These are phyloP conservation scores for Colletotrichum sojae DNA, from an alignment of 2,329 filamentous ascomycete species.

Conservation along the genomic window DNA sequence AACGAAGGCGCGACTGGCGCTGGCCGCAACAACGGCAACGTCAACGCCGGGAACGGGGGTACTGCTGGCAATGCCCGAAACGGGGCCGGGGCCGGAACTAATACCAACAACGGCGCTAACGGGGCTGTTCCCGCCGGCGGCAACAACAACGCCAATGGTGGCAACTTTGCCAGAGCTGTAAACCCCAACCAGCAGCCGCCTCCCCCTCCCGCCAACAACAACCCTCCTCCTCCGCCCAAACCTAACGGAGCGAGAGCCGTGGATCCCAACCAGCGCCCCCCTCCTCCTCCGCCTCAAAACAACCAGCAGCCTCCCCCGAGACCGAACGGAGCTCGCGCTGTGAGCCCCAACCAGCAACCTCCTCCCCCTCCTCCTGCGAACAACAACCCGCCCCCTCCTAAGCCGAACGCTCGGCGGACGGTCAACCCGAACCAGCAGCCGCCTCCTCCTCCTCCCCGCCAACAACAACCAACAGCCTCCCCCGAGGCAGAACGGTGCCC, in stretches of 20 bases:
- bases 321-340: background rate
- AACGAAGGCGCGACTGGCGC: background rate
- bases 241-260: slow-evolving; percentile 8
- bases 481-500: background rate
- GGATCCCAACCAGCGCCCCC: slow-evolving; percentile 1
- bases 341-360: background rate
- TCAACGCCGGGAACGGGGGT: background rate
- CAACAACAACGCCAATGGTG: background rate
- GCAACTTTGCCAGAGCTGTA: background rate
- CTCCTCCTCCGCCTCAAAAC: background rate
- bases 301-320: slow-evolving; percentile 3
- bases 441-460: background rate
- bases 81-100: background rate
- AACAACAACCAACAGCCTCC: background rate
- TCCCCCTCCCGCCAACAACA: slow-evolving; percentile 2
- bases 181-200: background rate
- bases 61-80: background rate
- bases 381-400: slow-evolving; percentile 7
- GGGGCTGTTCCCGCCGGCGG: too few species aligned
- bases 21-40: slow-evolving; percentile 8
- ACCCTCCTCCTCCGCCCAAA: slow-evolving; percentile 3
- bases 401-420: background rate
- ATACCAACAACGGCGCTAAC: background rate
- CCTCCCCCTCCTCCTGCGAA: background rate
- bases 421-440: background rate